phyloP scores from a whole-genome alignment of 805 yeast genomes.

The Candida arabinofermentans region DNA sequence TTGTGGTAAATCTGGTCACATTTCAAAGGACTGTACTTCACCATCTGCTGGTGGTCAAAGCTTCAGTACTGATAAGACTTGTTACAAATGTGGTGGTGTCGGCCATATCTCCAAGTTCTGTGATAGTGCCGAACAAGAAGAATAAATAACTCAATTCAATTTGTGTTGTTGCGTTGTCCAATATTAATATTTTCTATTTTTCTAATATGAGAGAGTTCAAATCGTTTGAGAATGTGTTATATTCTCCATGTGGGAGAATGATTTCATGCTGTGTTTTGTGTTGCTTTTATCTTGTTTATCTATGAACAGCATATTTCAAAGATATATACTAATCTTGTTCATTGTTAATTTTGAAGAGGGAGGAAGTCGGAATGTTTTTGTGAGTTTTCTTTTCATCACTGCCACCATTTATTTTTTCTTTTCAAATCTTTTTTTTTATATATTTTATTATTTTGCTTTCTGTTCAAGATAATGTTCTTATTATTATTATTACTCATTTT shows the following conservation, averaged over 20 bases:
- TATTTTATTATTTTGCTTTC: slow-evolving; percentile 2
- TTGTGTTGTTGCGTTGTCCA: too few relatives aligned
- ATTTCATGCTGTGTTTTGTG: background rate
- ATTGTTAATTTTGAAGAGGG: background rate
- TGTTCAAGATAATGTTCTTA: slow-evolving; percentile 2
- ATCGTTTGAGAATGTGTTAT: background rate
- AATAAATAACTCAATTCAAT: background rate
- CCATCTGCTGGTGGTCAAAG: slow-evolving; percentile 48
- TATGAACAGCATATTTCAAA: too few relatives aligned
- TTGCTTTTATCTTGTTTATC: too few relatives aligned
- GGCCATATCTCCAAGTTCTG: slow-evolving; percentile 91
- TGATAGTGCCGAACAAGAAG: slow-evolving; percentile 13
- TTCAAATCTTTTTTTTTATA: background rate
- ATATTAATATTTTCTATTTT: too few relatives aligned
- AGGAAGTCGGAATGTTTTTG: slow-evolving; percentile 2
- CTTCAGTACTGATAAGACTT: slow-evolving; percentile 45
- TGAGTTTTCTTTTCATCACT: too few relatives aligned
- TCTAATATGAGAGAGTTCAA: too few relatives aligned
- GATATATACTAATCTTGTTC: background rate
- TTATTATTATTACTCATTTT: background rate
- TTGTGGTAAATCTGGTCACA: slow-evolving; percentile 88
- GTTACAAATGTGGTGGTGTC: slow-evolving; percentile 70
- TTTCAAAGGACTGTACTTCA: slow-evolving; percentile 74
- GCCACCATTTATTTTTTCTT: background rate
- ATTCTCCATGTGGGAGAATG: background rate